Conservation (phyloP, 441 rosid genomes). For the Populus hybrid region DNA sequence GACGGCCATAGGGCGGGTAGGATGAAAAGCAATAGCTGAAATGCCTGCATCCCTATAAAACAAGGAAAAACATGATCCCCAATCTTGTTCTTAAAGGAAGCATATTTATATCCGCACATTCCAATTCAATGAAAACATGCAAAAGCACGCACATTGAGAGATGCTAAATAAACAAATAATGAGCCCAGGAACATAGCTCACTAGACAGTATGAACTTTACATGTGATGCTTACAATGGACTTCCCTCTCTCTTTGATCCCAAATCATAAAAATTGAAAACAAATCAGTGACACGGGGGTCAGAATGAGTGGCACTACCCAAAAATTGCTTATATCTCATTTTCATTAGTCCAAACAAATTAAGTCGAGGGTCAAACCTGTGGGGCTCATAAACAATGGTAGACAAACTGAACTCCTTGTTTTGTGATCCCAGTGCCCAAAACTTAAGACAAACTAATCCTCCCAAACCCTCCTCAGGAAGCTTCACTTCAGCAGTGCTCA, state of each 20-base stretch:
- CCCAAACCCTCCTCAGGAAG: slow-evolving; percentile 92
- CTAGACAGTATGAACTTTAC: background rate
- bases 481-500: slow-evolving; percentile 84
- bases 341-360: background rate
- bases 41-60: slow-evolving; percentile 68
- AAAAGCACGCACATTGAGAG: background rate
- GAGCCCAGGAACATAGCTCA: background rate
- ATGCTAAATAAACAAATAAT: background rate
- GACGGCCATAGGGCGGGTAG: slow-evolving; percentile 67
- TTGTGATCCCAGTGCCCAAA: slow-evolving; percentile 64
- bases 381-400: slow-evolving; percentile 91
- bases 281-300: background rate
- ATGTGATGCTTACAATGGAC: background rate
- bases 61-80: background rate
- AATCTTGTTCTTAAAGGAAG: background rate
- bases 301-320: background rate
- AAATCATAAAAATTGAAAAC: background rate
- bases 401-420: slow-evolving; percentile 66
- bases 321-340: background rate
- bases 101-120: background rate
- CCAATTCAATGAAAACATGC: background rate
- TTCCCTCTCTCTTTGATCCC: background rate
- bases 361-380: slow-evolving; percentile 46
- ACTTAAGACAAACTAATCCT: slow-evolving; percentile 82
- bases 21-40: slow-evolving; percentile 79